Base-by-base conservation (phyloP, 2,329 filamentous ascomycete species). In the Plectosphaerella plurivora region DNA sequence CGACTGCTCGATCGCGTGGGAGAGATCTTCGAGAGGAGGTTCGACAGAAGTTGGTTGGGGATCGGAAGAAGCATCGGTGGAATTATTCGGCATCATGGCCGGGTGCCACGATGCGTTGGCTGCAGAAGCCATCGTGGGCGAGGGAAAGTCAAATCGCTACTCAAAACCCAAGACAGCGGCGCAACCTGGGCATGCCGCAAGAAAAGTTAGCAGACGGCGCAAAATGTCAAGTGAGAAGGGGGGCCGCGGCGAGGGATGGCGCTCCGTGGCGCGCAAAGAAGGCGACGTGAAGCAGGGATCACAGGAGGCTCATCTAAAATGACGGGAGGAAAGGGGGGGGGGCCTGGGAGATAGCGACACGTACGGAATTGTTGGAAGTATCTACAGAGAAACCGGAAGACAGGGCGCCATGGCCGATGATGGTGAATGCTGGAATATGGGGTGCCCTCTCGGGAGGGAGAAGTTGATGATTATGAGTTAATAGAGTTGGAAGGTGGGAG, bases 21-120 rank as follows among this genome's bases (percentile, higher is more conserved):
- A 14, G 33, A 7, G 14, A 11, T 20, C 48, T 28, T 44, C 37
- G 15, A 14, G n/a, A 35, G 39, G n/a, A 35, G n/a, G 5, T n/a
- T 50, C 22, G 39, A 11, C 12, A 16, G 48, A 15, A 16, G 37
- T n/a, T 28, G 48, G 36, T 15, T 41, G 12, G 36, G 20, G 18
- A 37, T n/a, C 20, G 47, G 57, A 55, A 52, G 57, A 55, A 52
- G 53, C 42, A 55, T 57, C 50, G 51, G 60, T 60, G 52, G 53
- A 33, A 52, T 55, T 59, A 53, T 67, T 66, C 33, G 73, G 72
- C 64, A 73, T 69, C 53, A 69, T 59, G 48, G 71, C 70, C 58
- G 71, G 69, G 57, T 73, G 68, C 71, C 71, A 73, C 61, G 69
- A 66, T 50, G 70, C 61, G 55, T 63, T 65, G 49, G 41, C 41